Conservation (phyloP, 108 stramenopile species). For the Nitzschia palea region DNA sequence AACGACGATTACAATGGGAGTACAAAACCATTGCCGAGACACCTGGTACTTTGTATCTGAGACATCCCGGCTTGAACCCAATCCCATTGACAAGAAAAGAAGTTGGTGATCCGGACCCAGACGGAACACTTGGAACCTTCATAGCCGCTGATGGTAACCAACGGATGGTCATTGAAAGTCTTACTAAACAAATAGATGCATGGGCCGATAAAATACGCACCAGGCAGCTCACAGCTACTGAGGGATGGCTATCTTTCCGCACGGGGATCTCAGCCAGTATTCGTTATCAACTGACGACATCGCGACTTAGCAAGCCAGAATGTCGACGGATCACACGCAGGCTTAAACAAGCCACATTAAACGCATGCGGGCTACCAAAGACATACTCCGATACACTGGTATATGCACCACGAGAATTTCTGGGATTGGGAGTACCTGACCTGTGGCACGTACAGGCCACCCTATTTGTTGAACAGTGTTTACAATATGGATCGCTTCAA, state of each 20-base stretch:
- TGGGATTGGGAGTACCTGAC: background rate
- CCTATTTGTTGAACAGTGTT: background rate
- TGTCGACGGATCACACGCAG: background rate
- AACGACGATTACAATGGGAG: background rate
- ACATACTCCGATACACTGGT: background rate
- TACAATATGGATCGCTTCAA: background rate
- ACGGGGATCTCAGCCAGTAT: background rate
- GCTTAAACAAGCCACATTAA: background rate
- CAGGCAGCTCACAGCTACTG: background rate
- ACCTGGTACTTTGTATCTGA: background rate
- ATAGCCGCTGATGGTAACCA: background rate
- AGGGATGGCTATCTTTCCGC: background rate
- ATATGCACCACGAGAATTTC: background rate
- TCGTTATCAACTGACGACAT: background rate
- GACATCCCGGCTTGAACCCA: background rate
- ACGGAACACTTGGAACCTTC: background rate
- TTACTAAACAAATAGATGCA: background rate
- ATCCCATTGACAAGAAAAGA: background rate
- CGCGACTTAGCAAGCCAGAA: background rate
- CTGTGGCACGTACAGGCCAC: background rate
- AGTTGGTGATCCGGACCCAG: background rate
- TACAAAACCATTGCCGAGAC: background rate
- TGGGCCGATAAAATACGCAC: constrained; percentile 2
- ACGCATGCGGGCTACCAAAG: background rate
- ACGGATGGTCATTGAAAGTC: background rate